phyloP scores from a whole-genome alignment of 2,329 filamentous ascomycete species.

The Didymella pinodella region DNA sequence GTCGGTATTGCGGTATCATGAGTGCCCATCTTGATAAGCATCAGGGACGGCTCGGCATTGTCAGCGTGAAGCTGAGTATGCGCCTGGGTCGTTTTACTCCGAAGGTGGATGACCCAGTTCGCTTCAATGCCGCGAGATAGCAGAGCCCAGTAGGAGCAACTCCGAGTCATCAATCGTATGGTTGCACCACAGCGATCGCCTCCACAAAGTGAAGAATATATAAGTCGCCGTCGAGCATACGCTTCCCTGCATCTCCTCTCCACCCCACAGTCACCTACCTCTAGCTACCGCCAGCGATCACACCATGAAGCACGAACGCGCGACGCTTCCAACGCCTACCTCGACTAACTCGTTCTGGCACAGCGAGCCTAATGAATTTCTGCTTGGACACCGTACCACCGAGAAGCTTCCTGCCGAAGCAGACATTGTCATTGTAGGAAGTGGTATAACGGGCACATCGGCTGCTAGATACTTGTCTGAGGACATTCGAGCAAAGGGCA shows the following conservation, averaged over 20 bases:
- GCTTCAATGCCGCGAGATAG: constrained; percentile 4
- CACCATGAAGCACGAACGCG: constrained; percentile 46
- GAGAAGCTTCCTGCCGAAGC: constrained; percentile 66
- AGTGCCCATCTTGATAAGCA: neutral
- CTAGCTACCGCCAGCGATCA: constrained; percentile 7
- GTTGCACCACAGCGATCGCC: constrained; percentile 1
- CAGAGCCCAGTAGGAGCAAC: neutral
- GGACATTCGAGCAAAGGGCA: constrained; percentile 54
- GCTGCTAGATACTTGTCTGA: constrained; percentile 68
- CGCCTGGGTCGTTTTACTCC: constrained; percentile 12
- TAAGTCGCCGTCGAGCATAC: constrained; percentile 3
- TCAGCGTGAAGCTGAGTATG: constrained; percentile 2
- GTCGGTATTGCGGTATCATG: neutral
- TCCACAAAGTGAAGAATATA: constrained; percentile 11
- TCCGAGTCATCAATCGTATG: constrained; percentile 8
- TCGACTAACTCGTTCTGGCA: constrained; percentile 79
- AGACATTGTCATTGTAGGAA: constrained; percentile 76
- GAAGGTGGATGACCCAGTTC: constrained; percentile 1
- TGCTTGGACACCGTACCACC: constrained; percentile 75
- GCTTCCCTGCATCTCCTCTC: constrained; percentile 10
- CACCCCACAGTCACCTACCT: constrained; percentile 7
- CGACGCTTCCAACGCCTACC: constrained; percentile 64
- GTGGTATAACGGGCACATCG: constrained; percentile 78
- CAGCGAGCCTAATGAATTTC: constrained; percentile 67
- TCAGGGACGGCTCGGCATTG: constrained; percentile 12